phyloP scores from a whole-genome alignment of 2,329 filamentous ascomycete species.

The Curvularia eragrostidis region DNA sequence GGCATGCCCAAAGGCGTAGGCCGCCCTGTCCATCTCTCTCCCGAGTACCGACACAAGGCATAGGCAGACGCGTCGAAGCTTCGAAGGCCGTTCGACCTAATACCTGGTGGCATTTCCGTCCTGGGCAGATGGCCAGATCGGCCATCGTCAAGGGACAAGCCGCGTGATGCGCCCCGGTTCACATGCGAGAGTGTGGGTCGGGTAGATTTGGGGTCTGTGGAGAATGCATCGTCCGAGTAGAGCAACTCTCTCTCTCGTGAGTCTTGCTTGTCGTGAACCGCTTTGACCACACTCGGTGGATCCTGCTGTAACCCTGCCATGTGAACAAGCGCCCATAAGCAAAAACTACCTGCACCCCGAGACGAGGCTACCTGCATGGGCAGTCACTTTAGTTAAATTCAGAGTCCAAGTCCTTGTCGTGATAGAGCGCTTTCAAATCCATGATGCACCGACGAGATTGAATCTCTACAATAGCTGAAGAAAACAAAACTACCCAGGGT shows the following conservation, averaged over 20 bases:
- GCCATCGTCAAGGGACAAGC: constrained; percentile 4
- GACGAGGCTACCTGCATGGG: neutral
- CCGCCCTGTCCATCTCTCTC: neutral
- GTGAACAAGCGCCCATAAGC: neutral
- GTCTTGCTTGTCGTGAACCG: neutral
- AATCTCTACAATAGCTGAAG: neutral
- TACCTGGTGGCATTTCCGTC: neutral
- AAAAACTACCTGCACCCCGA: neutral
- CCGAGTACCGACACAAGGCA: neutral
- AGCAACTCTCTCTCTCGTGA: neutral
- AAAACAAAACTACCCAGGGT: neutral
- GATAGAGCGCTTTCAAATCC: no score
- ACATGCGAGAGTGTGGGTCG: constrained; percentile 6
- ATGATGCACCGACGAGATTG: neutral
- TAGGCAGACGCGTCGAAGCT: neutral
- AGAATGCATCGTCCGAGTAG: constrained; percentile 4
- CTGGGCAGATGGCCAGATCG: constrained; percentile 2
- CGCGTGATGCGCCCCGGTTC: constrained; percentile 9
- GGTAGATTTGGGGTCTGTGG: constrained; percentile 10
- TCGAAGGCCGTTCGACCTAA: constrained; percentile 1
- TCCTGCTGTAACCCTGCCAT: neutral
- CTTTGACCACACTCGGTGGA: constrained; percentile 1
- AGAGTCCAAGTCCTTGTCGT: neutral
- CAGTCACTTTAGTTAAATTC: neutral
- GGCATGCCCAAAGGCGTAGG: constrained; percentile 18